Conservation (phyloP, 352 stramenopile species). For the Globisporangium iwayamae region DNA sequence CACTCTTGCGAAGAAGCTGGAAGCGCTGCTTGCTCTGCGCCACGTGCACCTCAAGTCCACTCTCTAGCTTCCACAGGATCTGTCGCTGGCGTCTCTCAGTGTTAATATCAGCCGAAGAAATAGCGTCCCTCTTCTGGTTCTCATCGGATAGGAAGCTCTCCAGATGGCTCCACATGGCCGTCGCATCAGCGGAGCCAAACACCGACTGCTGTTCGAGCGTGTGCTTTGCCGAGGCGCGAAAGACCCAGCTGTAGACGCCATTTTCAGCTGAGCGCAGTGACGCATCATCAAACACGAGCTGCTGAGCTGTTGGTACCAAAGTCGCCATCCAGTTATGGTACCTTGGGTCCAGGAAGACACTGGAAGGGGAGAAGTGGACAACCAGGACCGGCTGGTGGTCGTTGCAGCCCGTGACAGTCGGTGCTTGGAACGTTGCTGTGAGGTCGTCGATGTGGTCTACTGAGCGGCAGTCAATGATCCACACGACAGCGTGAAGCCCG, state of each 20-base stretch:
- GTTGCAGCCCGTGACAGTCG: conserved; percentile 16
- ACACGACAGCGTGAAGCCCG: conserved; percentile 36
- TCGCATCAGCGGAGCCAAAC: conserved; percentile 9
- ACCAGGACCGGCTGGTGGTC: conserved; percentile 43
- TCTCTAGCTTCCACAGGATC: conserved; percentile 24
- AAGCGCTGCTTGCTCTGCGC: conserved; percentile 56
- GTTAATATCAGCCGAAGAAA: not conserved
- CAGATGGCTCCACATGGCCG: conserved; percentile 9
- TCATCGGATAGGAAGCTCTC: not conserved
- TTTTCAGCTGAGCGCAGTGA: conserved; percentile 26
- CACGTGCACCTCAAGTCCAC: conserved; percentile 26
- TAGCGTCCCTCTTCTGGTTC: conserved; percentile 8
- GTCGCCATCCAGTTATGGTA: conserved; percentile 33
- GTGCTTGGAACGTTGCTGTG: conserved; percentile 16
- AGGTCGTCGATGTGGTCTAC: conserved; percentile 28
- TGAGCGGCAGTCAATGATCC: conserved; percentile 53
- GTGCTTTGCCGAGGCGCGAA: conserved; percentile 39
- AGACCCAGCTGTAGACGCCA: conserved; percentile 54
- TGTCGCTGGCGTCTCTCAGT: conserved; percentile 23
- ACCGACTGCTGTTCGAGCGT: conserved; percentile 10
- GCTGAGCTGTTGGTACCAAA: conserved; percentile 18
- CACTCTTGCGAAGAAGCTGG: conserved; percentile 16
- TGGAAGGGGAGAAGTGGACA: conserved; percentile 47
- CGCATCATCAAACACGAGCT: conserved; percentile 48
- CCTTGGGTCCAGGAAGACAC: conserved; percentile 23